Evolutionary conservation across 768 basidiomycete genomes (phyloP), one percentile per base, ranked within the genome.

Genomic region (Sarcomyxa edulis): DNA sequence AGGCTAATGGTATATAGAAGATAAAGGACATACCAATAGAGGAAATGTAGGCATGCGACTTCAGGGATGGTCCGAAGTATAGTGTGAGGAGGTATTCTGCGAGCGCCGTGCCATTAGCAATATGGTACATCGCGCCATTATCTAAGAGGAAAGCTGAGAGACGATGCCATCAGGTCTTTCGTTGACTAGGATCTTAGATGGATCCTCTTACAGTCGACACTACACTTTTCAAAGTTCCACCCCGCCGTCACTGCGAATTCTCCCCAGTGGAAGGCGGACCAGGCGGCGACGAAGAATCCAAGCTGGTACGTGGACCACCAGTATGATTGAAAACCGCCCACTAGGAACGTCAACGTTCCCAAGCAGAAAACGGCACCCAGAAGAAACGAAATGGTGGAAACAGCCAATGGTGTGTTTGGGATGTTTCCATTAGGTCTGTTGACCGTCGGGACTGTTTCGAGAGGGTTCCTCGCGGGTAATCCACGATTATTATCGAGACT

Each of bases 241-340:
- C 90, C 90, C 1, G 94, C 94, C 6, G 96, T 96, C 4, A 94
- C 91, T 25, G 84, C 86, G 53, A 93, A 98, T 58, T 99, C 96
- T 9, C 76, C 79, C 79, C 91, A 85, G 53, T 99, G 96, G 59
- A 99, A 99, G 24, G 71, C 65, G 0, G 88, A 72, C 87, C 90
- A 91, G 4, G 83, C 71, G 23, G 84, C 79, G 27, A 88, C 45
- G 58, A 93, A 98, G 58, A 88, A 80, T 1, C 86, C 90, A 2
- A 96, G 68, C 51, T 85, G 85, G 40, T 78, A 76, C 19, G 81
- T 85, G 0, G 76, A 60, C 76, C 84, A 86, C 72, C 76, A 80
- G 21, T 55, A 59, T 7, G 47, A 44, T 20, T 49, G 24, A 32
- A 73, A 60, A 4, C 74, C 72, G 29, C 75, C 73, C n/a, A 55